phyloP scores from a whole-genome alignment of 768 basidiomycete genomes.

The Lactarius evosmus region DNA sequence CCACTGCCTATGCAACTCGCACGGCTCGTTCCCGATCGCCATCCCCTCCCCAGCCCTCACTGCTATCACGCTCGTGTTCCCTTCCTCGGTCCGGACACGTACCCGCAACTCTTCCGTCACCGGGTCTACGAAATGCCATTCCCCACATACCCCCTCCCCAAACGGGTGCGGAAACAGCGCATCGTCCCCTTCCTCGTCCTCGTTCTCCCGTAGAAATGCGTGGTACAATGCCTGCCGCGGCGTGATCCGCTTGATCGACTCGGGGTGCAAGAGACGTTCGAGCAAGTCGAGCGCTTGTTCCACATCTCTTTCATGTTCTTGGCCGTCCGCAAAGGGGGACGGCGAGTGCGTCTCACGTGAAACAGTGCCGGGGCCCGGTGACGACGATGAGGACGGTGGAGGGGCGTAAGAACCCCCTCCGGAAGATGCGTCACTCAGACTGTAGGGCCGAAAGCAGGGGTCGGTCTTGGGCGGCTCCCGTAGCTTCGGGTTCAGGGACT shows the following conservation, averaged over 20 bases:
- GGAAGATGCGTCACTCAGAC: conserved; percentile 19
- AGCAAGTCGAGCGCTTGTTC: conserved; percentile 73
- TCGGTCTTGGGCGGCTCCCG: conserved; percentile 50
- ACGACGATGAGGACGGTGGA: conserved; percentile 31
- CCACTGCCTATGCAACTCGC: conserved; percentile 34
- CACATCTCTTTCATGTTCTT: conserved; percentile 51
- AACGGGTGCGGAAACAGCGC: conserved; percentile 66
- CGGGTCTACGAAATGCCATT: conserved; percentile 58
- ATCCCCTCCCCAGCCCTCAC: conserved; percentile 35
- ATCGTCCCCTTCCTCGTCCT: conserved; percentile 63
- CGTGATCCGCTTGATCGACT: conserved; percentile 73
- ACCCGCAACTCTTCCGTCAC: conserved; percentile 56
- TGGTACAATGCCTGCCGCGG: conserved; percentile 76
- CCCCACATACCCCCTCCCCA: conserved; percentile 63
- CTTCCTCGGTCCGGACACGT: conserved; percentile 36
- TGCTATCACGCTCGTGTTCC: conserved; percentile 23
- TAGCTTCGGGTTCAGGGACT: conserved; percentile 71
- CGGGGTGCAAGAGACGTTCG: conserved; percentile 68
- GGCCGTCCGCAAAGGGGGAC: conserved; percentile 35
- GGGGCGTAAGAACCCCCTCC: conserved; percentile 32
- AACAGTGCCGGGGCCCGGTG: conserved; percentile 28
- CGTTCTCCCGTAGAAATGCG: conserved; percentile 58
- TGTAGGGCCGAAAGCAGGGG: conserved; percentile 54
- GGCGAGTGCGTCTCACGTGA: conserved; percentile 31
- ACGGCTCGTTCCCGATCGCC: conserved; percentile 36